Evolutionary conservation across 768 basidiomycete genomes (phyloP).

Genomic region (Suillus luteus): DNA sequence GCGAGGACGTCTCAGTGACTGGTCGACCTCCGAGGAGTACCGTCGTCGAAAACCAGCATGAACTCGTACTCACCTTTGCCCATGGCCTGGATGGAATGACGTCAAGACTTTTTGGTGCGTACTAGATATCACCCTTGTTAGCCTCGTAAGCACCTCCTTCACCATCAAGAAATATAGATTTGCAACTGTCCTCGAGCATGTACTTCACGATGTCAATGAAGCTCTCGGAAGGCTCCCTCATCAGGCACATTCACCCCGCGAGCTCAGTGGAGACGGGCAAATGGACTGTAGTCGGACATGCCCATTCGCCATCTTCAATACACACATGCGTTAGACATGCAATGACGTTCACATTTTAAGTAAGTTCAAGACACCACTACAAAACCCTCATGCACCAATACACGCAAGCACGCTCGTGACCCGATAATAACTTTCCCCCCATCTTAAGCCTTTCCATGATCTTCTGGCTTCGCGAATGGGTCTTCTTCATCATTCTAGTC

Average conservation of each 20-base stretch:
- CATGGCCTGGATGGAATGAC: conserved; percentile 47
- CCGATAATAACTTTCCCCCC: not conserved
- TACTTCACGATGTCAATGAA: conserved; percentile 39
- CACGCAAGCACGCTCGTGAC: not conserved
- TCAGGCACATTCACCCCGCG: conserved; percentile 37
- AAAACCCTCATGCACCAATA: not conserved
- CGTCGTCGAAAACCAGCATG: conserved; percentile 39
- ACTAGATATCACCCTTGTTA: conserved; percentile 44
- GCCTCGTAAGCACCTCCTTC: conserved; percentile 11
- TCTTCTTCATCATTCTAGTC: conserved; percentile 3
- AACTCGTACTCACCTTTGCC: conserved; percentile 41
- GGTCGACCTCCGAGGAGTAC: conserved; percentile 34
- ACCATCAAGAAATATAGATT: conserved; percentile 6
- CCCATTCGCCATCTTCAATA: conserved; percentile 55
- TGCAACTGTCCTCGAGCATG: conserved; percentile 41
- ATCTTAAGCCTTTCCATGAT: not conserved
- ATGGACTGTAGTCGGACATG: conserved; percentile 51
- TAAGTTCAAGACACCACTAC: not conserved
- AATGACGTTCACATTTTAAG: not conserved
- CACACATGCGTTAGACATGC: conserved; percentile 39
- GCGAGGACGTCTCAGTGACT: conserved; percentile 40
- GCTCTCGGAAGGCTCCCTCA: conserved; percentile 36
- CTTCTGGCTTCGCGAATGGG: conserved; percentile 8
- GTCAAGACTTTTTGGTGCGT: conserved; percentile 46
- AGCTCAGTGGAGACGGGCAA: conserved; percentile 15